Evolutionary conservation across 306 rosid genomes (phyloP).

Genomic region (Vachellia pachyceras): DNA sequence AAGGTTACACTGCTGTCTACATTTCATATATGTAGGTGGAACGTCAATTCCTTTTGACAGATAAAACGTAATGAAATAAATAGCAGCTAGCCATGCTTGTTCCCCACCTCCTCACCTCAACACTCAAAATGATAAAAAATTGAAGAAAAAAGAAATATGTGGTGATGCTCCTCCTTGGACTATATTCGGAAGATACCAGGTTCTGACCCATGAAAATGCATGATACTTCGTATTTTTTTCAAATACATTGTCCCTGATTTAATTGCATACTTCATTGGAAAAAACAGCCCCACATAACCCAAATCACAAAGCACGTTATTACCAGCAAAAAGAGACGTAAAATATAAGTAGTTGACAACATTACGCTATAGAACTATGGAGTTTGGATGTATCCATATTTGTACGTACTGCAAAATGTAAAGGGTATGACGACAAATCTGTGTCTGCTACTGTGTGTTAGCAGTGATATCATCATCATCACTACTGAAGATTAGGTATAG

Average conservation of each 20-base stretch:
- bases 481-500: slow-evolving; percentile 1
- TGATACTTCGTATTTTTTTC: background rate
- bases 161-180: background rate
- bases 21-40: background rate
- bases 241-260: background rate
- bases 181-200: background rate
- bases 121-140: background rate
- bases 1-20: background rate
- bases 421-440: background rate
- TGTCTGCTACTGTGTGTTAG: background rate
- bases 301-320: background rate
- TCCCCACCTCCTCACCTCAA: background rate
- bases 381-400: background rate
- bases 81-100: background rate
- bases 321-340: background rate
- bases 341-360: background rate
- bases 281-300: background rate
- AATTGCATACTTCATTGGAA: background rate
- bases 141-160: background rate
- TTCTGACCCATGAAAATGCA: background rate
- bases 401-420: slow-evolving; percentile 4
- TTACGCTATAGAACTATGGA: background rate
- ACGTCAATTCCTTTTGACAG: background rate
- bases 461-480: background rate
- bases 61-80: background rate